Evolutionary conservation across 169 alveolate species (phyloP).

Genomic region (Toxoplasma gondii): DNA sequence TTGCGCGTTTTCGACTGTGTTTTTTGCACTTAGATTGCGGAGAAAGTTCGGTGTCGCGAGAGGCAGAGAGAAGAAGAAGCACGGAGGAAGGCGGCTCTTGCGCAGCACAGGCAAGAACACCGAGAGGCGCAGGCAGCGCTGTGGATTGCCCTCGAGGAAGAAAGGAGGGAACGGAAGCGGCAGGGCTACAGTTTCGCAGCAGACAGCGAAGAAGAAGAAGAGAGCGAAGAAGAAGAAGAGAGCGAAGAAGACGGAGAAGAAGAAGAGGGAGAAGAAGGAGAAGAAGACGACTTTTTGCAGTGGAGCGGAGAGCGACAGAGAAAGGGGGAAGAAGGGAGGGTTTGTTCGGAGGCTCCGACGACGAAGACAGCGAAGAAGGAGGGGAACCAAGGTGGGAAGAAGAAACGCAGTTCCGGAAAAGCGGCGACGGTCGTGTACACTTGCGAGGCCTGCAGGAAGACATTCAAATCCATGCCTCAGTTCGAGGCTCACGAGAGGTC

Average conservation of each 20-base stretch:
- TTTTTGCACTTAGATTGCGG: neutral
- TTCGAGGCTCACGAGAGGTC: slow-evolving; percentile 68
- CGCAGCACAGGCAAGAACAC: slow-evolving; percentile 48
- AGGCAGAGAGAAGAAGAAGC: neutral
- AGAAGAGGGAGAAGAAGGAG: neutral
- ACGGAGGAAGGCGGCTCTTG: neutral
- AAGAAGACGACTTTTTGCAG: neutral
- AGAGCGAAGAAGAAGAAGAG: neutral
- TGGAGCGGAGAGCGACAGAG: neutral
- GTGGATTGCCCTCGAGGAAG: slow-evolving; percentile 34
- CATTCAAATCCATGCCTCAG: slow-evolving; percentile 68
- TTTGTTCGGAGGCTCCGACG: neutral
- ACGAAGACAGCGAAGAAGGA: neutral
- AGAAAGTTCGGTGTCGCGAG: neutral
- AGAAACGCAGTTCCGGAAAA: neutral
- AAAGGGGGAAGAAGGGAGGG: neutral
- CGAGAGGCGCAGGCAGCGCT: slow-evolving; percentile 35
- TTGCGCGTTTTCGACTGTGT: neutral
- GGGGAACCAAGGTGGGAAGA: neutral
- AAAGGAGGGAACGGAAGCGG: slow-evolving; percentile 28
- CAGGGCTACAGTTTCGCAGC: slow-evolving; percentile 60
- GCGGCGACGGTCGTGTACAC: slow-evolving; percentile 17
- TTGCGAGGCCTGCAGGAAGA: slow-evolving; percentile 70
- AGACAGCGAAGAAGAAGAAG: slow-evolving; percentile 28
- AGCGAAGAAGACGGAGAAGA: too few species aligned